A percentile compares a stretch with the other conserved stretches of the same genome.
These are phyloP conservation scores for Ambispora gerdemannii DNA, from an alignment of 192 early-diverging fungal genomes.

Conservation along the genomic window DNA sequence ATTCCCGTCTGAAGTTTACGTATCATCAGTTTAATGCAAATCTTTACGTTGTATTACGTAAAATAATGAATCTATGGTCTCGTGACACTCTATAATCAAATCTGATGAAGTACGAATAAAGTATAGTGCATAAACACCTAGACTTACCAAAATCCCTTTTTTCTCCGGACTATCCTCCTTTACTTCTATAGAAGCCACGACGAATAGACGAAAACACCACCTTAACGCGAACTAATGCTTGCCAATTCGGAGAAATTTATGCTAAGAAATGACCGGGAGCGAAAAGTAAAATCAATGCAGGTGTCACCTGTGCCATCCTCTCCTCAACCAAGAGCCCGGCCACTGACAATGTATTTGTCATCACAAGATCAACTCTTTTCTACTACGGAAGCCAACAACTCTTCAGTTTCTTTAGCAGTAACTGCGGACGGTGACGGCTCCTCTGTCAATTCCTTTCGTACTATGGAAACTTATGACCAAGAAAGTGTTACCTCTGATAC, in stretches of 20 bases:
- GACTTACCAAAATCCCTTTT: no score
- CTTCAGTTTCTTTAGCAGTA: not conserved
- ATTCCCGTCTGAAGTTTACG: no score
- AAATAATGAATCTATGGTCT: no score
- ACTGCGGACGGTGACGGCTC: constrained; percentile 39
- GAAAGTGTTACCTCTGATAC: constrained; percentile 32
- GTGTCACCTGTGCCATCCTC: not conserved
- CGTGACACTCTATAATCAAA: no score
- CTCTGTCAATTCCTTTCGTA: constrained; percentile 26
- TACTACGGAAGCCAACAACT: not conserved
- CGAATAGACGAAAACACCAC: no score
- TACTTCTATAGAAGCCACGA: no score
- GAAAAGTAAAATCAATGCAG: not conserved
- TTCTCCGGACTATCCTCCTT: no score
- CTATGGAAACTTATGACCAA: constrained; percentile 29
- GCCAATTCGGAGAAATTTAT: not conserved
- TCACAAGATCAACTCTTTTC: constrained; percentile 29
- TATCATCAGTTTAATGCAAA: no score
- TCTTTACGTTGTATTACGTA: no score
- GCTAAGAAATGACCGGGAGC: not conserved
- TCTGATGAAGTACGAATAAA: no score
- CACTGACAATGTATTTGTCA: constrained; percentile 38
- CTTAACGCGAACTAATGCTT: no score
- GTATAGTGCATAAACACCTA: no score
- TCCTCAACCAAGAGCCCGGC: constrained; percentile 34